Base-by-base conservation (phyloP, 225 moss, liverwort and hornwort genomes). In the Asterella californica region DNA sequence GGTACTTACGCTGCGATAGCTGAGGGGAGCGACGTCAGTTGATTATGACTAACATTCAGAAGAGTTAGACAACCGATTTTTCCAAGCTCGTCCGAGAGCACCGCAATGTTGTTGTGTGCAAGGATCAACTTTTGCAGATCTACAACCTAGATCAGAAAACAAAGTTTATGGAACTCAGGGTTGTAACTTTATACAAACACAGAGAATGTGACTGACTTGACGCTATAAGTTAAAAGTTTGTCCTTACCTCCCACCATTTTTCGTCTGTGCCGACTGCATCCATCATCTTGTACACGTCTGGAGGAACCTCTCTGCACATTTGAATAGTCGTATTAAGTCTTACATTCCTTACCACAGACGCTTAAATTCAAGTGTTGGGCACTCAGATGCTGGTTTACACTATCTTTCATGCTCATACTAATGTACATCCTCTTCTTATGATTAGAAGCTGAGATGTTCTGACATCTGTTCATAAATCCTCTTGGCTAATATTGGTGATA, bases 231-330 rank as follows among this genome's bases (percentile, higher is more conserved):
- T 12, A 27, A 47, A 30, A 1, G 15, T 73, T 48, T 48, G 38
- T 79, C 84, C 53, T 48, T 86, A 93, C 93, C 96, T 96, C 96
- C 96, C 96, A 96, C 96, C 96, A 96, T 80, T 96, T 96, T 54
- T 94, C 96, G 75, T 94, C 94, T 5, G 92, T 77, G 71, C 96
- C 89, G 52, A 88, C 90, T 76, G 88, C 86, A 79, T 94, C 94
- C 22, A 93, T 89, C 84, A 92, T 59, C 84, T 90, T 92, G 71
- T 91, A 94, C 74, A 96, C 88, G 6, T 92, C 91, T 9, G 92
- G 78, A 78, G 96, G 96, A 67, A 96, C 90, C 83, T 92, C 96
- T 85, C 93, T 93, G 85, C 77, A 77, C 61, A 76, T 30, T 68
- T 32, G 36, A 17, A 29, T n/a, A 50, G 30, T 74, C 73, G 49